Conservation (phyloP, 306 rosid species). For the Quercus berberidifolia region DNA sequence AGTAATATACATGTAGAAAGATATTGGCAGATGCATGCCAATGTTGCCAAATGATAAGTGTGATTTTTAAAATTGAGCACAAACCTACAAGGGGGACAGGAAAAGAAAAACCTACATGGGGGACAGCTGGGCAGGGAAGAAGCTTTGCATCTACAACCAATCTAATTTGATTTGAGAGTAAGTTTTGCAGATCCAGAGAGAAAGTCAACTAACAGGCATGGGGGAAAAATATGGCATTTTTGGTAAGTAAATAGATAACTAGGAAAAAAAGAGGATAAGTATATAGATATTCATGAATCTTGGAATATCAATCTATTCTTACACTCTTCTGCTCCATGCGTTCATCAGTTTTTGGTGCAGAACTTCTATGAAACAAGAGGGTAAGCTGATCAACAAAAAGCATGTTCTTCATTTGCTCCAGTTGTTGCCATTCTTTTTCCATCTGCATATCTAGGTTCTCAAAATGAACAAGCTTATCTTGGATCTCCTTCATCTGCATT, state of each 20-base stretch:
- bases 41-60: no score
- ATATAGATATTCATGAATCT: conserved; percentile 10
- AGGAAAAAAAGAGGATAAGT: background rate
- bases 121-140: background rate
- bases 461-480: conserved; percentile 51
- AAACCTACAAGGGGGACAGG: background rate
- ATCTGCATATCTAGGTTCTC: conserved; percentile 66
- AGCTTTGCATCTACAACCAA: background rate
- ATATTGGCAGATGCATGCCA: no score
- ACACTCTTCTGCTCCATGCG: conserved; percentile 26
- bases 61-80: background rate
- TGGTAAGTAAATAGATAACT: background rate
- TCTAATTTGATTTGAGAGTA: background rate
- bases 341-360: conserved; percentile 34
- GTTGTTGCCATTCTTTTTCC: conserved; percentile 69
- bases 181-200: background rate
- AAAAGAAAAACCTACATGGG: background rate
- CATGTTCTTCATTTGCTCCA: conserved; percentile 69
- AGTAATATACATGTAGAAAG: no score
- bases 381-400: conserved; percentile 74
- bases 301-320: conserved; percentile 31
- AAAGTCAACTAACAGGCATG: no score
- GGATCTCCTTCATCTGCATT: conserved; percentile 69
- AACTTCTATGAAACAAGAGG: conserved; percentile 39
- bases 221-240: background rate